Percentiles rank a stretch among this genome's conserved stretches.
phyloP scores from a whole-genome alignment of 306 rosid genomes.

The Delonix regia region DNA sequence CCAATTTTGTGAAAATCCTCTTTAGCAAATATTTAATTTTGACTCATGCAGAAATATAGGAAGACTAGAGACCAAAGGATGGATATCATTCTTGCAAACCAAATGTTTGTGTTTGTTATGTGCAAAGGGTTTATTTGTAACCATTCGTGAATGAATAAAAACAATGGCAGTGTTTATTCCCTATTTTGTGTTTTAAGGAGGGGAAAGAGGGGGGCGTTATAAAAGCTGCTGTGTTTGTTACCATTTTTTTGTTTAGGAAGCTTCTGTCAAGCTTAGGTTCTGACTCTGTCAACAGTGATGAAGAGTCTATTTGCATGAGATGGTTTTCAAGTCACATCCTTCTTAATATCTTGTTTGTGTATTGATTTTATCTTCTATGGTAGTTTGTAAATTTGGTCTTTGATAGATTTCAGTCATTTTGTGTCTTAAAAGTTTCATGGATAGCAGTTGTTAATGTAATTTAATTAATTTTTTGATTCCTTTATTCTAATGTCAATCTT shows the following conservation, averaged over 20 bases:
- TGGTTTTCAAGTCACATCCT: not conserved
- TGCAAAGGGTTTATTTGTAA: not conserved
- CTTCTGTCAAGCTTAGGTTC: constrained; percentile 18
- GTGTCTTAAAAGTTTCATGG: not conserved
- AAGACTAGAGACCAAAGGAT: not conserved
- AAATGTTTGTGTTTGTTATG: not conserved
- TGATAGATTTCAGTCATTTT: constrained; percentile 13
- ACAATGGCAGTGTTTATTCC: not conserved
- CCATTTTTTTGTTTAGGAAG: not conserved
- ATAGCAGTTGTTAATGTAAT: not conserved
- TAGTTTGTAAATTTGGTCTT: not conserved
- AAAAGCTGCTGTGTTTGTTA: constrained; percentile 1
- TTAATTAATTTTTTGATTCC: not conserved
- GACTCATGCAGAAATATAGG: not conserved
- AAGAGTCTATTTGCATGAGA: constrained; percentile 1
- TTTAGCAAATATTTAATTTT: not conserved
- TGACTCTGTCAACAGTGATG: not conserved
- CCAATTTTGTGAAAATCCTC: not conserved
- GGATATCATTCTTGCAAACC: not conserved
- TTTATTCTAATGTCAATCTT: constrained; percentile 20
- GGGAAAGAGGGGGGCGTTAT: not conserved
- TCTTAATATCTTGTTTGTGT: not conserved
- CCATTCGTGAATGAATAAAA: not conserved
- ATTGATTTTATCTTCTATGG: not conserved
- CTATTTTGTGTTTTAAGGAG: not conserved